Conservation (phyloP, 2,329 filamentous ascomycete genomes). For the Malbranchea cinnamomea region DNA sequence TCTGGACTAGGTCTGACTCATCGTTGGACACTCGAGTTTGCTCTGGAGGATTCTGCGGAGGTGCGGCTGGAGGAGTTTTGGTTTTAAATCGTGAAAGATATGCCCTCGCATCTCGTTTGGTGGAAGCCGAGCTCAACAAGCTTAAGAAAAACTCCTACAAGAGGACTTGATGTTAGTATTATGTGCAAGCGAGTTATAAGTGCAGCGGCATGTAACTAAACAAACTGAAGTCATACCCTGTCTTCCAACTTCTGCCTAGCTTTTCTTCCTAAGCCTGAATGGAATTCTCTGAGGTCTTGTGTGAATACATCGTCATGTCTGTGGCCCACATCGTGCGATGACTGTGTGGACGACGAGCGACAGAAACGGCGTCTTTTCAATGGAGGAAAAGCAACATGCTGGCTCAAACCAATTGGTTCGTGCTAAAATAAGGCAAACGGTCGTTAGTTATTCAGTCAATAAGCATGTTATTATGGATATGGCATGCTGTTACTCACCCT, state of each 20-base stretch:
- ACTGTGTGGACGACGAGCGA: constrained; percentile 1
- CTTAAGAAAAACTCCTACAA: constrained; percentile 75
- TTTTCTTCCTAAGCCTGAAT: constrained; percentile 22
- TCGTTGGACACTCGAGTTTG: no score
- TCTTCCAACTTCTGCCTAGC: constrained; percentile 31
- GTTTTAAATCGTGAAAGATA: constrained; percentile 76
- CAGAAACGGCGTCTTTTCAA: constrained; percentile 9
- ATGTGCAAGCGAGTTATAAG: no score
- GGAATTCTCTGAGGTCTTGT: constrained; percentile 2
- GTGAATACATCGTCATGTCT: constrained; percentile 3
- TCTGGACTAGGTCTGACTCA: no score
- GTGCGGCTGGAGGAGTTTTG: constrained; percentile 19
- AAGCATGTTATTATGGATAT: no score
- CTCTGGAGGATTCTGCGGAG: constrained; percentile 20
- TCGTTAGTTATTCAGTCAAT: no score
- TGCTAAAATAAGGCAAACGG: constrained; percentile 5
- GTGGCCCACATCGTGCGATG: neutral
- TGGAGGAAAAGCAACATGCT: constrained; percentile 5
- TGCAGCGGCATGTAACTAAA: neutral
- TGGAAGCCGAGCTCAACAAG: constrained; percentile 74
- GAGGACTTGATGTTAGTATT: no score
- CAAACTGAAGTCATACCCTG: constrained; percentile 16
- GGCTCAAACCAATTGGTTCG: constrained; percentile 3
- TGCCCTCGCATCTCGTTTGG: constrained; percentile 79
- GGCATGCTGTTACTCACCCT: constrained; percentile 5